These are phyloP conservation scores for Pseudonectria buxi DNA, from an alignment of 2,329 filamentous ascomycete species.

Conservation along the genomic window DNA sequence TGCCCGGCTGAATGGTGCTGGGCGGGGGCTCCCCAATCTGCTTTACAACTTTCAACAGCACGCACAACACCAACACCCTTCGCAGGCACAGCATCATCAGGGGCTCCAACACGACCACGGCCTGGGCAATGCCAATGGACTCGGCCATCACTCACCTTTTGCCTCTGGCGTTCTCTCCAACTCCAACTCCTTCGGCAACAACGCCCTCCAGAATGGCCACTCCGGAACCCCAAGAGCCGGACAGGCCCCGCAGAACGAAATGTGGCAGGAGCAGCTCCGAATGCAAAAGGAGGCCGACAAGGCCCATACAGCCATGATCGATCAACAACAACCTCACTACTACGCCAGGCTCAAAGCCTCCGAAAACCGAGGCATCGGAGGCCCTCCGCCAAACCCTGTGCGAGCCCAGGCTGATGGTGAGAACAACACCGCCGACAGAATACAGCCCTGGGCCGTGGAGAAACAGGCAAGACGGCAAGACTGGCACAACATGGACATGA, in stretches of 20 bases:
- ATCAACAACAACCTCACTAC: slow-evolving; percentile 58
- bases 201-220: slow-evolving; percentile 52
- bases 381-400: slow-evolving; percentile 44
- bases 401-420: slow-evolving; percentile 43
- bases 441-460: slow-evolving; percentile 59
- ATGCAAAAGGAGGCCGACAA: slow-evolving; percentile 70
- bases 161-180: slow-evolving; percentile 48
- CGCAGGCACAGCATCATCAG: slow-evolving; percentile 59
- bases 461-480: slow-evolving; percentile 65
- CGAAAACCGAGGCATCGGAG: slow-evolving; percentile 61
- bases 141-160: slow-evolving; percentile 37
- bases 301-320: slow-evolving; percentile 64
- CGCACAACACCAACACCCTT: slow-evolving; percentile 54
- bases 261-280: slow-evolving; percentile 85
- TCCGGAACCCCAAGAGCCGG: slow-evolving; percentile 39
- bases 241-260: slow-evolving; percentile 52
- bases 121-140: slow-evolving; percentile 46
- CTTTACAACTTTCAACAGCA: slow-evolving; percentile 65
- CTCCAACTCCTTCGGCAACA: slow-evolving; percentile 52
- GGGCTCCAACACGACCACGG: slow-evolving; percentile 53
- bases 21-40: slow-evolving; percentile 54
- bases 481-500: slow-evolving; percentile 91
- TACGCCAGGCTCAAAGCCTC: slow-evolving; percentile 66
- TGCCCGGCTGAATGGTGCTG: slow-evolving; percentile 60
- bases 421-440: slow-evolving; percentile 49